Conservation (phyloP, 148 eudicot species). For the Linanthus parryae region DNA sequence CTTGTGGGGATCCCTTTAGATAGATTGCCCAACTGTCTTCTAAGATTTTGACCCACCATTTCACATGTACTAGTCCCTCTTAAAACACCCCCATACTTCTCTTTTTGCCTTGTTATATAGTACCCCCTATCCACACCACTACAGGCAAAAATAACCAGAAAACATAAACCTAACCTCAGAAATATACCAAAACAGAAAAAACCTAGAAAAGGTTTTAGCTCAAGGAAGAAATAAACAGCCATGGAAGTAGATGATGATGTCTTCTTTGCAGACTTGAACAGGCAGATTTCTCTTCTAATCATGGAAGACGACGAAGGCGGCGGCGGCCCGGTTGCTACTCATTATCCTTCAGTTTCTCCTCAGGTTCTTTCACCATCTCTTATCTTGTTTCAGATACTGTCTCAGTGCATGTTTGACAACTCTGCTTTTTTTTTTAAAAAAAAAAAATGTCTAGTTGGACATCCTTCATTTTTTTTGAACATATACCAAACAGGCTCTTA, state of each 20-base stretch:
- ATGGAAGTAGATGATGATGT: slow-evolving; percentile 70
- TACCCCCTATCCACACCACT: slow-evolving; percentile 13
- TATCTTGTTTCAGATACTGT: neutral
- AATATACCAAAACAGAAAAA: too few species aligned
- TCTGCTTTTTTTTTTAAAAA: too few species aligned
- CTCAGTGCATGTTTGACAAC: too few species aligned
- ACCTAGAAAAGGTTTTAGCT: too few species aligned
- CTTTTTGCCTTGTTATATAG: slow-evolving; percentile 8
- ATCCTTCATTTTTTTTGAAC: too few species aligned
- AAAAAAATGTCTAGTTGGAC: too few species aligned
- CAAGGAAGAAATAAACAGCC: slow-evolving; percentile 38
- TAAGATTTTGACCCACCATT: slow-evolving; percentile 11
- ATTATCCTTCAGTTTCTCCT: slow-evolving; percentile 29
- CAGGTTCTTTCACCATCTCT: slow-evolving; percentile 31
- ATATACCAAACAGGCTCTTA: too few species aligned
- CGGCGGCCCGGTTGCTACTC: slow-evolving; percentile 23
- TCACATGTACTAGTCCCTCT: slow-evolving; percentile 11
- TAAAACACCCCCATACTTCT: slow-evolving; percentile 10
- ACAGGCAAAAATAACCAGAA: neutral
- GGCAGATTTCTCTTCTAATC: slow-evolving; percentile 71
- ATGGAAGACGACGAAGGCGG: slow-evolving; percentile 68
- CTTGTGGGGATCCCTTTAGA: too few species aligned
- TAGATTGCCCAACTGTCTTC: slow-evolving; percentile 6
- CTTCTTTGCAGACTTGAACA: slow-evolving; percentile 64
- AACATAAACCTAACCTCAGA: too few species aligned